These are phyloP conservation scores for Fraxinus excelsior DNA, from an alignment of 257 asterid genomes.

Conservation along the genomic window DNA sequence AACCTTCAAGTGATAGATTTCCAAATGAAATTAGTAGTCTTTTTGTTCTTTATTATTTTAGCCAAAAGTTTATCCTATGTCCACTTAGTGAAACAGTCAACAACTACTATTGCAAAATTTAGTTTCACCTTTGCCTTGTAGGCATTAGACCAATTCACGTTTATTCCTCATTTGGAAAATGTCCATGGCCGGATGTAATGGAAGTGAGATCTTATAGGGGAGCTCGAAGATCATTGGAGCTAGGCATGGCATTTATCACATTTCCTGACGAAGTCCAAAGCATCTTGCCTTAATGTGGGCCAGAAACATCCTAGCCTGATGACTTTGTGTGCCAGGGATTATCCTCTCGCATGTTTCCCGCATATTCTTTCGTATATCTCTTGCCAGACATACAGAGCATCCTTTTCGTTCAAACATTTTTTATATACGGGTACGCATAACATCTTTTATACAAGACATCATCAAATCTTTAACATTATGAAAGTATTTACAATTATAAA, in stretches of 20 bases:
- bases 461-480: too few species aligned
- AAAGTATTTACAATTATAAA: too few species aligned
- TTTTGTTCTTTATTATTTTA: background rate
- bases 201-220: background rate
- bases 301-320: background rate
- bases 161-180: too few species aligned
- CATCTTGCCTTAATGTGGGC: background rate
- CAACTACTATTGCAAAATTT: too few species aligned
- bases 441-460: too few species aligned
- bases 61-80: background rate
- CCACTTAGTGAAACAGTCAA: background rate
- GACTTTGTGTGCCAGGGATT: background rate
- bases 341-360: background rate
- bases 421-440: too few species aligned
- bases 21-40: background rate
- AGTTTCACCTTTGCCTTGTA: too few species aligned
- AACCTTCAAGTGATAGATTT: background rate
- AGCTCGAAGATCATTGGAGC: background rate
- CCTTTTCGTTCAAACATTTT: too few species aligned
- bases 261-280: background rate
- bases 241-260: background rate
- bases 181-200: background rate
- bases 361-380: background rate
- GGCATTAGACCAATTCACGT: too few species aligned
- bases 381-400: background rate